Conservation (phyloP, 2,329 filamentous ascomycete genomes). For the Cadophora malorum region DNA sequence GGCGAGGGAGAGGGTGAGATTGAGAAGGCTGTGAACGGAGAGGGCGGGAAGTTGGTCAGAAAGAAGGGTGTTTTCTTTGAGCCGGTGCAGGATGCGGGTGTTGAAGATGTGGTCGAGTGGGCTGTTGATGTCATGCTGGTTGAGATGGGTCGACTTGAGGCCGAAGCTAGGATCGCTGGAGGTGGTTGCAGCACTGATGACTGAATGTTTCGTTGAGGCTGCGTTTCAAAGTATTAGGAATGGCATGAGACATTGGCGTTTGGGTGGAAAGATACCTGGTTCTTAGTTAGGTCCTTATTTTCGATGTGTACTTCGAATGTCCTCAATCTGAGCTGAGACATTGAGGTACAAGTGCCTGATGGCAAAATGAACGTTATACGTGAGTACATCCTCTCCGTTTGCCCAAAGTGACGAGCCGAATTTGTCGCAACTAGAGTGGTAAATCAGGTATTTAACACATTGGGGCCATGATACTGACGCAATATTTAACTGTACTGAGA, state of each 20-base stretch:
- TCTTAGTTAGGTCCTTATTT: not conserved
- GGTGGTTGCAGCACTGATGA: not conserved
- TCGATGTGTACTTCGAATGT: not conserved
- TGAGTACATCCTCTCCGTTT: not conserved
- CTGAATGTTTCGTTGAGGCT: not conserved
- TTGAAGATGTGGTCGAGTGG: conserved; percentile 34
- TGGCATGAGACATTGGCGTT: not conserved
- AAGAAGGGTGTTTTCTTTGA: conserved; percentile 25
- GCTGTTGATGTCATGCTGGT: conserved; percentile 27
- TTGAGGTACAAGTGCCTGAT: not conserved
- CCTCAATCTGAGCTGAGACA: not conserved
- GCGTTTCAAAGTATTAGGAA: no score
- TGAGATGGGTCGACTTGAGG: conserved; percentile 4
- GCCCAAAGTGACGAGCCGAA: not conserved
- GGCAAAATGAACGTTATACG: not conserved
- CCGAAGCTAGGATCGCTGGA: not conserved
- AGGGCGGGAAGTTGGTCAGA: not conserved
- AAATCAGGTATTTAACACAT: no score
- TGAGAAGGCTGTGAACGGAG: not conserved
- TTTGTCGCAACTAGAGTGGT: no score
- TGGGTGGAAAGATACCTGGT: not conserved
- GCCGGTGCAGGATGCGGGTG: conserved; percentile 20
- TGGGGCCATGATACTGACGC: no score
- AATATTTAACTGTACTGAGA: no score
- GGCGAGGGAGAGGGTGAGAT: not conserved